Conservation (phyloP, 2,329 filamentous ascomycete species). For the Fusarium liriodendri region DNA sequence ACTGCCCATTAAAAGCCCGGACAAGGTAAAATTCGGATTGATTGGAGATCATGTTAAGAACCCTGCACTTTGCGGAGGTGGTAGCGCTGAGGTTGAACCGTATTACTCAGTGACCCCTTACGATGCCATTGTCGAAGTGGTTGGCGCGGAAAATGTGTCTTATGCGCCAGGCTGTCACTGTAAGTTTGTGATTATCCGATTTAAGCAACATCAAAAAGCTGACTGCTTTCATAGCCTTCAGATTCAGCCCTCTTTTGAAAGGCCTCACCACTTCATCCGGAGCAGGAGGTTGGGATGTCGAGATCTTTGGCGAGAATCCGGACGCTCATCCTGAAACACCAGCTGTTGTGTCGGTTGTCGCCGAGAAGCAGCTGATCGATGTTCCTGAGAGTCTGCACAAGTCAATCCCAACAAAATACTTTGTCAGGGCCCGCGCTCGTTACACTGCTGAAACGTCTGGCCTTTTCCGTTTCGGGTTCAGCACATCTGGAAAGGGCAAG, state of each 20-base stretch:
- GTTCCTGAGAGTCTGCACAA: conserved; percentile 31
- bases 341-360: conserved; percentile 3
- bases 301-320: conserved; percentile 29
- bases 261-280: conserved; percentile 9
- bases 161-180: conserved; percentile 37
- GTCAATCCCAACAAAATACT: conserved; percentile 27
- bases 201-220: fast-evolving
- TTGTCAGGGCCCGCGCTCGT: conserved; percentile 16
- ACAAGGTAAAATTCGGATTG: conserved; percentile 49
- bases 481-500: conserved; percentile 49
- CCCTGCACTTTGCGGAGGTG: conserved; percentile 48
- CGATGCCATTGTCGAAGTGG: conserved; percentile 45
- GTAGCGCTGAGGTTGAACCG: conserved; percentile 49
- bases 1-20: conserved; percentile 22
- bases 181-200: neutral
- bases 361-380: conserved; percentile 35
- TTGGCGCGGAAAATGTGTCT: conserved; percentile 28
- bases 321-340: neutral
- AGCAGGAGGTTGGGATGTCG: conserved; percentile 25
- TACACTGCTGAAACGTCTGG: conserved; percentile 14
- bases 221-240: conserved; percentile 7
- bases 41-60: conserved; percentile 54
- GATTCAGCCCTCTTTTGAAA: conserved; percentile 30
- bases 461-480: conserved; percentile 45
- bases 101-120: conserved; percentile 49